Evolutionary conservation across 805 yeast genomes (phyloP), one percentile per base, ranked within the genome.

Genomic region (Metschnikowia borealis): DNA sequence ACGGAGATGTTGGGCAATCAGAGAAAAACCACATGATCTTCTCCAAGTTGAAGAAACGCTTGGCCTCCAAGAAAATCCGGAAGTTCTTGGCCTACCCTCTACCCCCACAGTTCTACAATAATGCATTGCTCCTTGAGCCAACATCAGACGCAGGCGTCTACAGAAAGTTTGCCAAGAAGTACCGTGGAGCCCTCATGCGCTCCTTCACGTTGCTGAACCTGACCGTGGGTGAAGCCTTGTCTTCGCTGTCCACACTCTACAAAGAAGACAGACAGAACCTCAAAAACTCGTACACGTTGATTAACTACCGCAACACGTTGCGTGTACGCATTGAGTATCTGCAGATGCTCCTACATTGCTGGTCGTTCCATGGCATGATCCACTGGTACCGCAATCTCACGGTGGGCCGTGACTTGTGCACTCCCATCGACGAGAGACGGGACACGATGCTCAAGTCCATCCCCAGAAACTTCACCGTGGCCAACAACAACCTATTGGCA

Each of bases 51-150:
- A 62, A 54, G 43, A 51, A 49, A 10, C 62, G 53, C 36, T 54
- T 59, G 47, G 56, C 53, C 36, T 49, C 52, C 38, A 46, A 54
- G 17, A 60, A 58, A 43, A 40, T 48, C 15, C 33, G 42, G 15
- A 58, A 58, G 42, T 34, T 47, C 11, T 50, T 69, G 48, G 34
- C 44, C 7, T 48, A 54, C 17, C 50, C 43, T 3, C 48, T 69
- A 6, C 56, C 60, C 5, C 56, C 52, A 1, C 42, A 54, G 13
- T 48, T 71, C 10, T 48, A 54, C 46, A 62, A 66, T 41, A 73
- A 73, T 57, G 54, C 51, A n/a, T 51, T 70, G 53, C 60, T 73
- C n/a, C 67, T 73, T 43, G 78, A 73, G 54, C 77, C 77, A 13
- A 61, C 62, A 1, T 43, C 50, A n/a, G 56, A 60, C 15, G 39